Base-by-base conservation (phyloP, 2,329 filamentous ascomycete species). In the Botrytis paeoniae region DNA sequence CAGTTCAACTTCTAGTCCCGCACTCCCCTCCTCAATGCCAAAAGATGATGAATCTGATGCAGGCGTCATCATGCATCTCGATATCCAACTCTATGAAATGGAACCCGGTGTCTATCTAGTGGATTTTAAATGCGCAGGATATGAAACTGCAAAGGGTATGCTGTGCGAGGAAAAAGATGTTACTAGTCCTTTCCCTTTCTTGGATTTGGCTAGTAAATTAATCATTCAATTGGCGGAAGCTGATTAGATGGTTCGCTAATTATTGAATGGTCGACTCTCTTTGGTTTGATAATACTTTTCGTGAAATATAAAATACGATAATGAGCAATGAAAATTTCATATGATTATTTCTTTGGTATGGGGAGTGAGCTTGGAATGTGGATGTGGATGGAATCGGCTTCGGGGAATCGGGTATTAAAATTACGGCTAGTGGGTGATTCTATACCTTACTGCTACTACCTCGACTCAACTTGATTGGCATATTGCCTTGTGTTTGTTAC, bases 111-210 rank as follows among this genome's bases (percentile, higher is more conserved):
- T 96, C 77, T 98, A 95, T 82, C 91, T 99, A 75, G 96, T 99
- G 66, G 96, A 99, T 82, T 99, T 99, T 86, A 98, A 98, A 82
- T 98, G 95, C 82, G 95, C 96, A 22, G 96, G 96, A 32, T 99
- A 99, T 83, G 96, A 99, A 84, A 93, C 88, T 64, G 80, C 85
- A 20, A 86, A 96, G 72, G 91, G 95, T 66, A 89, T 91, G 76
- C 85, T 92, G 69, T 85, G 94, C 69, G 94, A 96, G 79, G 94
- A 98, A 84, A 98, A 98, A 87, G 93, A 97, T 80, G 94, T 97
- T 75, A 95, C 94, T 62, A 97, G 93, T 81, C 94, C 96, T 41
- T 98, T 97, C 82, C 95, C 96, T 6, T 98, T 98, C 84, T 86
- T 98, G 80, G 95, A 98, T 83, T 92, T 98, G 82, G 95, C 95